Conservation (phyloP, 345 rosid species). For the Camelina hispida region DNA sequence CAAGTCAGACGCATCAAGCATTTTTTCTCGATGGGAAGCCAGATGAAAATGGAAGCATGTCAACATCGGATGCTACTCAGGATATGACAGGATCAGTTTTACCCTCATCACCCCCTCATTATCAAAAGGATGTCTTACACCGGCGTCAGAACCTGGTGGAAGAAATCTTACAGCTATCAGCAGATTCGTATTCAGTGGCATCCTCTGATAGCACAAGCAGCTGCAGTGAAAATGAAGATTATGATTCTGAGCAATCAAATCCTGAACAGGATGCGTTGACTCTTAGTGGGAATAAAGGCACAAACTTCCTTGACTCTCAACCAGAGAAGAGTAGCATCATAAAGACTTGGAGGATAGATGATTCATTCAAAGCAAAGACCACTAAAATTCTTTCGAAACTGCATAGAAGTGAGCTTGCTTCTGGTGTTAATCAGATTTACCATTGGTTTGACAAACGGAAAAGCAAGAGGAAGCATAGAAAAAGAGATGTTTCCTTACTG, state of each 20-base stretch:
- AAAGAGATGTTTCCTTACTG: slow-evolving; percentile 57
- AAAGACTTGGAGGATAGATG: slow-evolving; percentile 42
- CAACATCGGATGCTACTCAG: slow-evolving; percentile 54
- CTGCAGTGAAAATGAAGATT: slow-evolving; percentile 70
- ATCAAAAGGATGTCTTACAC: slow-evolving; percentile 77
- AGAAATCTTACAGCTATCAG: slow-evolving; percentile 94
- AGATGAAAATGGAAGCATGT: slow-evolving; percentile 48
- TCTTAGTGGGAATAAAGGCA: slow-evolving; percentile 44
- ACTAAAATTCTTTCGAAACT: slow-evolving; percentile 44
- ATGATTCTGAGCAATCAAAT: slow-evolving; percentile 51
- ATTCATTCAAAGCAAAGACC: slow-evolving; percentile 39
- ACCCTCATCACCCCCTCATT: slow-evolving; percentile 87
- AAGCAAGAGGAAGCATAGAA: slow-evolving; percentile 61
- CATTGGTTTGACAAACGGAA: slow-evolving; percentile 56
- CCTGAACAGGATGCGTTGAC: slow-evolving; percentile 49
- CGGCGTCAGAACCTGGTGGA: slow-evolving; percentile 88
- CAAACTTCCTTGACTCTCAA: slow-evolving; percentile 42
- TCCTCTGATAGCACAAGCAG: slow-evolving; percentile 85
- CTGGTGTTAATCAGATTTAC: slow-evolving; percentile 52
- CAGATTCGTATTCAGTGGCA: slow-evolving; percentile 76
- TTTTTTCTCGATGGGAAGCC: slow-evolving; percentile 50
- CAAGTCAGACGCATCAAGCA: slow-evolving; percentile 50
- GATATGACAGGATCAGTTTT: slow-evolving; percentile 54
- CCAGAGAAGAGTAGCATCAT: slow-evolving; percentile 47
- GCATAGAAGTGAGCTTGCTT: slow-evolving; percentile 49